phyloP scores from a whole-genome alignment of 2,329 filamentous ascomycete species.

The Colletotrichum euphorbiae region DNA sequence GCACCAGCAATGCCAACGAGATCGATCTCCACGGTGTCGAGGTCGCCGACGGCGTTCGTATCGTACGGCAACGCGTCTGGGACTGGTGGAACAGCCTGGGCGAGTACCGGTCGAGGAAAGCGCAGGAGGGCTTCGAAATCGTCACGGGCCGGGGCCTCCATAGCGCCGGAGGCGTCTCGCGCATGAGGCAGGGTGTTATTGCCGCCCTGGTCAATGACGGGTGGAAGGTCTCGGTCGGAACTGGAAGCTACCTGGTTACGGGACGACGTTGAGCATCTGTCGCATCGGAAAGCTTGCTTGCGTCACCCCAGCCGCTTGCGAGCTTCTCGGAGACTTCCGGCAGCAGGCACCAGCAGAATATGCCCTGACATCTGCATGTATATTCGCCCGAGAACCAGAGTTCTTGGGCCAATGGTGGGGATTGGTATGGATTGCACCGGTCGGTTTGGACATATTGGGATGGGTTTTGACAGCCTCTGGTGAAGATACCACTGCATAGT shows the following conservation, averaged over 20 bases:
- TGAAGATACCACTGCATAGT: neutral
- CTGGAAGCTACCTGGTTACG: conserved; percentile 76
- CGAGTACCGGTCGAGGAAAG: conserved; percentile 66
- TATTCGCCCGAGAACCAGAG: neutral
- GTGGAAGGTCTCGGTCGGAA: conserved; percentile 82
- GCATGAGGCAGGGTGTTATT: conserved; percentile 82
- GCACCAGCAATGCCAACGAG: conserved; percentile 69
- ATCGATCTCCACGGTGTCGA: conserved; percentile 88
- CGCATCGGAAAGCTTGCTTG: conserved; percentile 5
- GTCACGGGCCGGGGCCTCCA: conserved; percentile 87
- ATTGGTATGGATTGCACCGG: neutral
- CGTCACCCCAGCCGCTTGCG: conserved; percentile 1
- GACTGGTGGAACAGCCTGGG: conserved; percentile 83
- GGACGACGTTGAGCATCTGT: conserved; percentile 60
- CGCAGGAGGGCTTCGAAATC: conserved; percentile 73
- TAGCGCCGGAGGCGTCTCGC: conserved; percentile 79
- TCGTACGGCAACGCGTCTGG: conserved; percentile 74
- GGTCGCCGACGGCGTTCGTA: conserved; percentile 84
- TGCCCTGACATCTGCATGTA: conserved; percentile 14
- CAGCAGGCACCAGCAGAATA: conserved; percentile 27
- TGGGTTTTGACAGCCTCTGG: neutral
- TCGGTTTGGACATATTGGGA: neutral
- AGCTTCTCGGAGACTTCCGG: neutral
- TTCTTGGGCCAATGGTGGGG: neutral
- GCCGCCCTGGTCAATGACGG: conserved; percentile 80